phyloP scores from a whole-genome alignment of 192 early-diverging fungal species.

The Linnemannia exigua region DNA sequence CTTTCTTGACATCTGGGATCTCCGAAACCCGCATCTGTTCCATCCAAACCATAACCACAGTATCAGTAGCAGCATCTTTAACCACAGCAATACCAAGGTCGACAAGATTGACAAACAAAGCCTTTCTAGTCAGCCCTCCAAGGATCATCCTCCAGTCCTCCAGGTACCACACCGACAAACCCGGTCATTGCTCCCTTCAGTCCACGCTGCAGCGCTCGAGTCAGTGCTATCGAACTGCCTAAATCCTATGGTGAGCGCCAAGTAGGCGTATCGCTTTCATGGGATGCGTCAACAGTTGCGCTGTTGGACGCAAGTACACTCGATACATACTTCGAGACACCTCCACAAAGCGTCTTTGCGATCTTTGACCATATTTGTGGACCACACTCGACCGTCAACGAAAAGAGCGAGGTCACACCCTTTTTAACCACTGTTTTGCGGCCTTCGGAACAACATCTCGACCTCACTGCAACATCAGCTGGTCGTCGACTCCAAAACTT shows the following conservation, averaged over 20 bases:
- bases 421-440: background rate
- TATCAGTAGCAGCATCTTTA: too few species aligned
- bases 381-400: background rate
- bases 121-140: background rate
- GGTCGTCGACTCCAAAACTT: background rate
- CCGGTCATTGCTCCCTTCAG: background rate
- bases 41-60: background rate
- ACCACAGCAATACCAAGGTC: background rate
- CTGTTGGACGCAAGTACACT: background rate
- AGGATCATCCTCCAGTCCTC: background rate
- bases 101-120: background rate
- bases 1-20: background rate
- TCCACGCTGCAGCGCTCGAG: background rate
- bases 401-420: background rate
- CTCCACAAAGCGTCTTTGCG: background rate
- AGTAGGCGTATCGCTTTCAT: background rate
- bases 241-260: background rate
- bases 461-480: background rate
- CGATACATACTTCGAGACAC: background rate
- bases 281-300: background rate
- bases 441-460: background rate
- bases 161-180: background rate
- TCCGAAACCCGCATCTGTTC: background rate
- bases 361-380: background rate
- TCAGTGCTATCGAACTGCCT: background rate